Conservation (phyloP, 306 rosid genomes). For the Prunus armeniaca region DNA sequence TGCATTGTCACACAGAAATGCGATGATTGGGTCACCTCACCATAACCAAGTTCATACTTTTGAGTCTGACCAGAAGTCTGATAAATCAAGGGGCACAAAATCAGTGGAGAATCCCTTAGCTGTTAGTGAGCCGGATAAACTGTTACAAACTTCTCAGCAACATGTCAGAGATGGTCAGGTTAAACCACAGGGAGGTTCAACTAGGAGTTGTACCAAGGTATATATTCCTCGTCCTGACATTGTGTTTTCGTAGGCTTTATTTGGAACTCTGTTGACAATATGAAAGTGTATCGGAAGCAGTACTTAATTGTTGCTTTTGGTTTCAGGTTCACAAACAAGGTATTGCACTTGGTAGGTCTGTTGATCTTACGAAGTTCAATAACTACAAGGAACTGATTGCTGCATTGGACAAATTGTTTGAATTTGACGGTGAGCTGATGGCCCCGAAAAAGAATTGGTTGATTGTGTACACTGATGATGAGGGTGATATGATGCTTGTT, state of each 20-base stretch:
- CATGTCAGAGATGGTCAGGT: conserved; percentile 51
- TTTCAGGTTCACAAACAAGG: conserved; percentile 98
- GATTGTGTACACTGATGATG: conserved; percentile 82
- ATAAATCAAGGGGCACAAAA: conserved; percentile 43
- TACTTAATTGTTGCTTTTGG: conserved; percentile 19
- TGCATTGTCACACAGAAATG: conserved; percentile 26
- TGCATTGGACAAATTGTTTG: conserved; percentile 79
- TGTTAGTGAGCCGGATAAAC: conserved; percentile 45
- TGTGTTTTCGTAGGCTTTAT: not conserved
- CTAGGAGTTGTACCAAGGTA: conserved; percentile 93
- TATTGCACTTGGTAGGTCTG: conserved; percentile 92
- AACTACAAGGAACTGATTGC: conserved; percentile 67
- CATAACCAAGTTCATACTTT: conserved; percentile 25
- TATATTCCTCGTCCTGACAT: not conserved
- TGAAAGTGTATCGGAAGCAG: not conserved
- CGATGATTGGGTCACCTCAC: conserved; percentile 34
- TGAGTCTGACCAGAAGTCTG: conserved; percentile 54
- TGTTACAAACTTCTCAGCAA: conserved; percentile 35
- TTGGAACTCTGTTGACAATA: not conserved
- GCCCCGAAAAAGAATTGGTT: conserved; percentile 76
- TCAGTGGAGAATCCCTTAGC: conserved; percentile 33
- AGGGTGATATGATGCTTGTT: conserved; percentile 98
- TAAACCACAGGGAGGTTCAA: conserved; percentile 49
- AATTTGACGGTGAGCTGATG: conserved; percentile 75
- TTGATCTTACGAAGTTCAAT: conserved; percentile 83